Conservation (phyloP, 176 grass and related monocot genomes). For the Carex cristatella region DNA sequence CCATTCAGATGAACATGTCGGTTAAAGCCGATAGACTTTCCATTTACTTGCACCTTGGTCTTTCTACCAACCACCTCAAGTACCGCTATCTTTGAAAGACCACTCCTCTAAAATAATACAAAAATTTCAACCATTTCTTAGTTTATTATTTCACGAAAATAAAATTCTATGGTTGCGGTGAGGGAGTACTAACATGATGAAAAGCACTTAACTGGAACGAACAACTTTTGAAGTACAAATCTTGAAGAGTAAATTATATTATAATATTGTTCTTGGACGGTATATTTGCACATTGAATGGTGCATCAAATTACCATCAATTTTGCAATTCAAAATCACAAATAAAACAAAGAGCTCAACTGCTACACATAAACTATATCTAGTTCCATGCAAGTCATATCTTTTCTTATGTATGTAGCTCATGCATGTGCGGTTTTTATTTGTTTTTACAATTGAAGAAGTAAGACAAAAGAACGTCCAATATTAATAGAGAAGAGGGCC, state of each 20-base stretch:
- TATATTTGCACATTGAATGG: not conserved
- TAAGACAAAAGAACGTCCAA: not conserved
- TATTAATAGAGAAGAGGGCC: slow-evolving; percentile 8
- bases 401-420: not conserved
- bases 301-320: not conserved
- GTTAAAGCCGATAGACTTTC: slow-evolving; percentile 41
- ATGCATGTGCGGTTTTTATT: slow-evolving; percentile 7
- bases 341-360: slow-evolving; percentile 1
- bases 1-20: slow-evolving; percentile 59
- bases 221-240: not conserved
- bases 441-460: not conserved
- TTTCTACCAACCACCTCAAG: slow-evolving; percentile 89
- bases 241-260: not conserved
- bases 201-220: not conserved
- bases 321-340: not conserved
- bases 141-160: not conserved
- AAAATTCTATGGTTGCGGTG: not conserved
- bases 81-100: slow-evolving; percentile 29
- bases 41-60: slow-evolving; percentile 70
- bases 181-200: not conserved
- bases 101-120: slow-evolving; percentile 30
- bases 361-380: not conserved
- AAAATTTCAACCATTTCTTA: not conserved
- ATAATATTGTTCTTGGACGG: not conserved
- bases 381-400: not conserved